Evolutionary conservation across 2,329 filamentous ascomycete species (phyloP), one percentile per base, ranked within the genome.

Genomic region (Monilinia fructicola): DNA sequence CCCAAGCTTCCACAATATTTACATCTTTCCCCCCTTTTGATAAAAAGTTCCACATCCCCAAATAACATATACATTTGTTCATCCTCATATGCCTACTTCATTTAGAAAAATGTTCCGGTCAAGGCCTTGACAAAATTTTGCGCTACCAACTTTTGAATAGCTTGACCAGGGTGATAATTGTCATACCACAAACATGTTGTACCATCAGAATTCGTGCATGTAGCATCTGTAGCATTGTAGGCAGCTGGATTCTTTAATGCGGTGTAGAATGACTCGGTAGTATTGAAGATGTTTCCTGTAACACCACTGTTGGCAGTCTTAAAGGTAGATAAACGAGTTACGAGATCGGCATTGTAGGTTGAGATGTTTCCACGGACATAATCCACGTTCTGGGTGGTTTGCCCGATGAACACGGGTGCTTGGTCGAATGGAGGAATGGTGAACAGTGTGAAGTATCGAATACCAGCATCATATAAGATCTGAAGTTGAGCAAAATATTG

Each of bases 181-280:
- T 63, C 60, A 63, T 63, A 63, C 60, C 60, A 63, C 38, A 63
- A 63, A 42, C 60, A 63, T 31, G 60, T 54, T 12, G 31, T 63
- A 2, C 60, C 60, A 63, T 63, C 60, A 4, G 60, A 38, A 54
- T 63, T 63, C 10, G 26, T 54, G 4, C 60, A 63, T 10, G 38
- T 63, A 14, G 50, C 12, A 23, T 42, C 60, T 26, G 35, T 42
- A 4, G 38, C 38, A 0, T 26, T 28, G 10, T 63, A 46, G 7
- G 60, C 18, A 0, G 50, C 3, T 6, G 60, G 60, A 2, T 54
- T 28, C 10, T 54, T 31, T 16, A 63, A 40, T 1, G 38, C 50
- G 10, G 60, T 63, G 16, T 40, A 63, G 35, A 63, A 63, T 14
- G 61, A 55, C 16, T 42, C 28, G 4, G 52, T 46, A 3, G 61